These are phyloP conservation scores for Coemansia sp. DNA, from an alignment of 192 early-diverging fungal genomes.

Conservation along the genomic window DNA sequence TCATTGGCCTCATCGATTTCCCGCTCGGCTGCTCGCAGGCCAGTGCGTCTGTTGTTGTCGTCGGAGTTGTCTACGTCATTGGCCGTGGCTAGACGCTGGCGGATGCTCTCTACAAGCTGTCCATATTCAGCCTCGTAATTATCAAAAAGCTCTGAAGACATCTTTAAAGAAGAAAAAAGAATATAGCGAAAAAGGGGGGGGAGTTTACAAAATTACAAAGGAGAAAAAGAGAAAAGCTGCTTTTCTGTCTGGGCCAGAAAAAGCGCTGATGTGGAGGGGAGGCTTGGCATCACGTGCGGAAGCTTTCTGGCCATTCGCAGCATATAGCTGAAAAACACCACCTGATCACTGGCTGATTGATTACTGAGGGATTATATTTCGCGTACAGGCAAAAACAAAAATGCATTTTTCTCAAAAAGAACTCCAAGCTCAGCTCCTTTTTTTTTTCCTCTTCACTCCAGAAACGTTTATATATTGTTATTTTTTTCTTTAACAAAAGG, in stretches of 20 bases:
- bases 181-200: not conserved
- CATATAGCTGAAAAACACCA: not conserved
- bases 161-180: not conserved
- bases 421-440: too few relatives aligned
- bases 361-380: not conserved
- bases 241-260: too few relatives aligned
- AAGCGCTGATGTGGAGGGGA: not conserved
- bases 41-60: not conserved
- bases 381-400: too few relatives aligned
- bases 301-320: not conserved
- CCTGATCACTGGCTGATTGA: not conserved
- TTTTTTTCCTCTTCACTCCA: too few relatives aligned
- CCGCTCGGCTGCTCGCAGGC: slow-evolving; percentile 60
- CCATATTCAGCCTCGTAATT: slow-evolving; percentile 13
- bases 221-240: not conserved
- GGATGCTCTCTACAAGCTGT: not conserved
- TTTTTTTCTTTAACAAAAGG: too few relatives aligned
- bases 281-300: not conserved
- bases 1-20: slow-evolving; percentile 90
- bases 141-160: slow-evolving; percentile 15
- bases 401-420: too few relatives aligned
- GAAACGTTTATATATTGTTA: too few relatives aligned
- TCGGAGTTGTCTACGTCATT: not conserved
- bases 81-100: slow-evolving; percentile 1
- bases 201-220: not conserved